Base-by-base conservation (phyloP, 495 filamentous ascomycete species). In the Oleoguttula mirabilis region DNA sequence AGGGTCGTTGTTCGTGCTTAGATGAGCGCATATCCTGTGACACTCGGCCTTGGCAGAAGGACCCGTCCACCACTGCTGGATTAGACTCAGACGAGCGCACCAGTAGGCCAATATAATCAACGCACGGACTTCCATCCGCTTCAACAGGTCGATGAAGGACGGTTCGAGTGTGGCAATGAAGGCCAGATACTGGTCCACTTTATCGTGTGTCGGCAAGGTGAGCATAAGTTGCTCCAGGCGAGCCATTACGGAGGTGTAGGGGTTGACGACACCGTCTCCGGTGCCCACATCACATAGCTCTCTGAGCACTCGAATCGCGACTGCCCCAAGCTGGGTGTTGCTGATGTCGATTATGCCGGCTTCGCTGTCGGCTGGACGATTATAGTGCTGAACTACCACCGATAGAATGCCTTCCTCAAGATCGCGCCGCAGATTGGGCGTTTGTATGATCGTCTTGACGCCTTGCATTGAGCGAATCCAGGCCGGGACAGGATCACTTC, bases 401-500 rank as follows among this genome's bases (percentile, higher is more conserved):
- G 10, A 10, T 19, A 43, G 20, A 10, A 43, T 24, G 3, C 30
- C 28, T 2, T 4, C 22, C 19, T 34, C 30, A 17, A 43, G 40
- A 17, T 43, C 21, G 6, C 17, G 10, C 3, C 15, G 28, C 20
- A 43, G 31, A 3, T 21, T 23, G 5, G 40, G 31, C 2, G 40
- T 43, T 2, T 20, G 28, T 8, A 43, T 14, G 32, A 43, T 33
- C 2, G 31, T 35, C 15, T 21, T 20, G 2, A 43, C 40, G 11
- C 40, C 40, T 21, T 43, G 40, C 40, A 43, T 43, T 3, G 40
- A 43, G 30, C 31, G 28, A n/a, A 43, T 35, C 40, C 40, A 43
- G 17, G 30, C 28, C 3, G 39, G 39, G 3, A 14, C 27, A 5
- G 15, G 15, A 15, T 27, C 30, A 8, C 16, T 7, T 22, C 15